Evolutionary conservation across 2,329 filamentous ascomycete genomes (phyloP), one percentile per base, ranked within the genome.

Genomic region (Arthrobotrys sinensis): DNA sequence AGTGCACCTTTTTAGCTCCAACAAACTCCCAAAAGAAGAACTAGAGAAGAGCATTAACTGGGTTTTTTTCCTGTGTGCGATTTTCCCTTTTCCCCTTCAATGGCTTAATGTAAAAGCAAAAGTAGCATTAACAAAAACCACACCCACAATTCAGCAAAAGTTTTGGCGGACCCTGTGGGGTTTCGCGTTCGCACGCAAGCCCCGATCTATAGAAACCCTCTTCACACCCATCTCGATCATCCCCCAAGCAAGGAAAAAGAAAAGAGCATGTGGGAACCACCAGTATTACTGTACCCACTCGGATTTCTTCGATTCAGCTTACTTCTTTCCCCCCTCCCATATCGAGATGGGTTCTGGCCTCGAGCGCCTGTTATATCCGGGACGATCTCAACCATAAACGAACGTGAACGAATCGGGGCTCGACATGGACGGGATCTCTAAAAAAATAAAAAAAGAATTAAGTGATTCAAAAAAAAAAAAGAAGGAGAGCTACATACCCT

Each of bases 271-370:
- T 36, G 24, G 24, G 24, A 28, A 60, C 55, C 55, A 2, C 5
- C 4, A 21, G 19, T 14, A 48, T 21, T 38, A 62, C 50, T 28
- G 36, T 40, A 60, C 36, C 55, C 34, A 57, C 52, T 57, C 52
- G 52, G 52, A 57, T 55, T 12, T 43, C 62, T 65, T 63, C 53
- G 36, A 48, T 52, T 66, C 60, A 72, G 68, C 60, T 50, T 73
- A 60, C 60, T 14, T 19, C 21, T 38, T 45, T 19, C 53, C 5
- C 48, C 48, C 53, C 40, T 57, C 48, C 57, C 57, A 60, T 60
- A 45, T 72, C 69, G 69, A 72, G 53, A 24, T 55, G 57, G 68
- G 34, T 24, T 60, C 53, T 60, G 34, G 53, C 55, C 55, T 60
- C 60, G 24, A 28, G 24, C 24, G 24, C 24, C 24, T 28, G 24